These are phyloP conservation scores for Poronia punctata DNA, from an alignment of 495 filamentous ascomycete genomes.

Conservation along the genomic window DNA sequence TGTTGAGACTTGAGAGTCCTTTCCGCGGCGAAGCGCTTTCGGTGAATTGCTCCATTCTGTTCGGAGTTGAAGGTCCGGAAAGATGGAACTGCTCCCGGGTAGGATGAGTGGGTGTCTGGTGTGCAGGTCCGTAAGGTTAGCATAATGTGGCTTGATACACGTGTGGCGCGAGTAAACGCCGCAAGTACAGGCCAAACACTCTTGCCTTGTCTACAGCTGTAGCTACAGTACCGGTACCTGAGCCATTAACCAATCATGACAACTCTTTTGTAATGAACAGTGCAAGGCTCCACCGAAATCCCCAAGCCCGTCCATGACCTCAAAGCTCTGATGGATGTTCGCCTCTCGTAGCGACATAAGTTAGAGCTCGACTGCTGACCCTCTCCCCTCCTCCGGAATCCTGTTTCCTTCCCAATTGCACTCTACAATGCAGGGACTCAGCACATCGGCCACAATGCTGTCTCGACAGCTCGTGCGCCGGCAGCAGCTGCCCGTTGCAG, in stretches of 20 bases:
- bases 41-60: too few relatives aligned
- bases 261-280: constrained; percentile 24
- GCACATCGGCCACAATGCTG: constrained; percentile 28
- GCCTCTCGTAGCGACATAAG: constrained; percentile 8
- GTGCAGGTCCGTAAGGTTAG: too few relatives aligned
- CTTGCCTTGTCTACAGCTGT: too few relatives aligned
- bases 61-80: too few relatives aligned
- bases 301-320: constrained; percentile 21
- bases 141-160: too few relatives aligned
- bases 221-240: constrained; percentile 8
- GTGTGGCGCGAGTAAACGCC: too few relatives aligned
- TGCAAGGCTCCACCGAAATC: constrained; percentile 20
- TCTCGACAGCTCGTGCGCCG: constrained; percentile 34
- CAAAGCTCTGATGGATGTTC: constrained; percentile 9
- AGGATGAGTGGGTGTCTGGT: too few relatives aligned
- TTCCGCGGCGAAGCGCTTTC: too few relatives aligned
- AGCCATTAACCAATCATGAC: constrained; percentile 18
- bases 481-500: constrained; percentile 13
- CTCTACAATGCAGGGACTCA: constrained; percentile 24
- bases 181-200: too few relatives aligned
- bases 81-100: too few relatives aligned
- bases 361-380: constrained; percentile 11
- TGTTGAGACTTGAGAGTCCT: too few relatives aligned
- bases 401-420: constrained; percentile 13
- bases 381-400: constrained; percentile 10